Evolutionary conservation across 805 yeast species (phyloP).

Genomic region (Ogataea chonburiensis): DNA sequence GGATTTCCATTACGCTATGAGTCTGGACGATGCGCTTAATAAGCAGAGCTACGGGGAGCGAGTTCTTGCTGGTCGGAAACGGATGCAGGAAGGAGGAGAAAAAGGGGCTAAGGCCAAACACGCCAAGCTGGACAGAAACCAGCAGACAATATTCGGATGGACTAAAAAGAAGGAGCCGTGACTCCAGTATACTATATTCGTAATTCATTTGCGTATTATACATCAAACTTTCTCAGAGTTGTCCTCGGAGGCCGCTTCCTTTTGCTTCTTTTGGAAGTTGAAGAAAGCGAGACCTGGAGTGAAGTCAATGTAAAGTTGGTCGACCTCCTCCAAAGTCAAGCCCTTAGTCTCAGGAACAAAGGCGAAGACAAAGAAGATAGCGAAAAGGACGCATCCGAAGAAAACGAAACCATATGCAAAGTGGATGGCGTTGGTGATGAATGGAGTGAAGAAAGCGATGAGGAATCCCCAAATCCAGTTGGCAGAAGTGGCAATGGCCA

Average conservation of each 20-base stretch:
- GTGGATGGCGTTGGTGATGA: conserved; percentile 52
- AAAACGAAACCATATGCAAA: conserved; percentile 59
- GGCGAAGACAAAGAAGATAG: conserved; percentile 53
- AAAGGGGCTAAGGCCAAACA: conserved; percentile 3
- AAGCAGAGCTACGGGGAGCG: conserved; percentile 18
- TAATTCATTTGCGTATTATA: conserved; percentile 4
- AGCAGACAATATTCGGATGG: conserved; percentile 6
- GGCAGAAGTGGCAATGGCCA: conserved; percentile 64
- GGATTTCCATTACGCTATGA: conserved; percentile 32
- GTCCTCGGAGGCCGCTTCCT: neutral
- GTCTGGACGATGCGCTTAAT: conserved; percentile 23
- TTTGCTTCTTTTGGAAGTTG: conserved; percentile 24
- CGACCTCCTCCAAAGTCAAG: conserved; percentile 54
- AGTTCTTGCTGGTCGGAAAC: conserved; percentile 11
- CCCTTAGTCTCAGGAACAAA: conserved; percentile 58
- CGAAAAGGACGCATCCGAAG: conserved; percentile 53
- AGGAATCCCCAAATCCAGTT: conserved; percentile 65
- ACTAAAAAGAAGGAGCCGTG: conserved; percentile 4
- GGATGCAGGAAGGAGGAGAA: neutral
- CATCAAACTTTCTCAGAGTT: conserved; percentile 2
- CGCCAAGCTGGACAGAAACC: conserved; percentile 4
- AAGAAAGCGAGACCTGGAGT: conserved; percentile 34
- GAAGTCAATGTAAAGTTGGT: conserved; percentile 43
- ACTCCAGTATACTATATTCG: conserved; percentile 5
- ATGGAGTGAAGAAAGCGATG: conserved; percentile 58